Conservation (phyloP, 2,329 filamentous ascomycete genomes). For the Zasmidium angulare region DNA sequence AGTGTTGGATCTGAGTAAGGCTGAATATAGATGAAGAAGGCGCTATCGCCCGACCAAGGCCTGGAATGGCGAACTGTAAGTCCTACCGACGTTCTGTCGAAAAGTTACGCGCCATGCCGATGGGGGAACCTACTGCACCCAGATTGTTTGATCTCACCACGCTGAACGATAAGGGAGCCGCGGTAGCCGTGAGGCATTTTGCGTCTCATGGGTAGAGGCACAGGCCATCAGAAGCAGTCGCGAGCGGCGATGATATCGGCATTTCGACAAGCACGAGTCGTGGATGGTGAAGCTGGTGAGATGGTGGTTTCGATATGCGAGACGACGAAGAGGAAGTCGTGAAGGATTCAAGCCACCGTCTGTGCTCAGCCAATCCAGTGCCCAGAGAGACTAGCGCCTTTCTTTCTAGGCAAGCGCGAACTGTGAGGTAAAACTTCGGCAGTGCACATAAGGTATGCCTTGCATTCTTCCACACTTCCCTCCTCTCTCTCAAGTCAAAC, state of each 20-base stretch:
- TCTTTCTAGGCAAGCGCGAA: background rate
- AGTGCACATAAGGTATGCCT: background rate
- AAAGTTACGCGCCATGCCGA: background rate
- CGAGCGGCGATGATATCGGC: background rate
- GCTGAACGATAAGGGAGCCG: background rate
- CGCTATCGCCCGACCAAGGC: background rate
- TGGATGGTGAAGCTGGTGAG: background rate
- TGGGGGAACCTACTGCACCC: background rate
- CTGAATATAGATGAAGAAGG: background rate
- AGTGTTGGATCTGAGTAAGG: background rate
- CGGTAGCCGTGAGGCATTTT: background rate
- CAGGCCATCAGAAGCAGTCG: background rate
- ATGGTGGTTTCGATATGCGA: background rate
- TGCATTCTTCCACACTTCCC: no score
- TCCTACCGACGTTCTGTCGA: slow-evolving; percentile 3
- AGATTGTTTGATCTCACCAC: background rate
- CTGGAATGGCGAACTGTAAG: no score
- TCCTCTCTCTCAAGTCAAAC: no score
- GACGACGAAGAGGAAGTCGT: background rate
- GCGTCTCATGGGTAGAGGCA: no score
- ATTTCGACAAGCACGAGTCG: background rate
- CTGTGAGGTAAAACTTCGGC: background rate
- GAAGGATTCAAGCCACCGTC: background rate
- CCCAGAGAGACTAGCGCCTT: background rate
- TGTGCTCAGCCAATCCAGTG: background rate